Evolutionary conservation across 2,329 filamentous ascomycete genomes (phyloP).

Genomic region (Aspergillus glaucus): DNA sequence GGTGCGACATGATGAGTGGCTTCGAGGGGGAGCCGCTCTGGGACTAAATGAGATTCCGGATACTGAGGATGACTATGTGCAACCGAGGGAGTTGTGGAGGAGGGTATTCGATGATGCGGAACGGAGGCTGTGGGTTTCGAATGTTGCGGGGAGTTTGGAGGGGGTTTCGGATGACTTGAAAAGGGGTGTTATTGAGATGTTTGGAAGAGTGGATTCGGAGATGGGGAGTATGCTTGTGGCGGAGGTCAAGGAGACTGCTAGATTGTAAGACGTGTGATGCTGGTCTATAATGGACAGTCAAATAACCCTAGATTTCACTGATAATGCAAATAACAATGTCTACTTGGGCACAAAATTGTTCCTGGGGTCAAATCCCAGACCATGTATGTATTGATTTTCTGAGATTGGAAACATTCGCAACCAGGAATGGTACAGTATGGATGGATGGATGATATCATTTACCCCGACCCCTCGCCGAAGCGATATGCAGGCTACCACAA

Average conservation of each 20-base stretch:
- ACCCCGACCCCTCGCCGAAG: too few relatives aligned
- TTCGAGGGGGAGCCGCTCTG: conserved; percentile 14
- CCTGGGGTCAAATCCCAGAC: too few relatives aligned
- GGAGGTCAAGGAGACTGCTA: not conserved
- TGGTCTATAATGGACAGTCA: not conserved
- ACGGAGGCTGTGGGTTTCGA: conserved; percentile 12
- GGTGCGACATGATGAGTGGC: conserved; percentile 16
- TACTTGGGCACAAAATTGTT: too few relatives aligned
- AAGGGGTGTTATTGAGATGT: conserved; percentile 14
- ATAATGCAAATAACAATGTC: too few relatives aligned
- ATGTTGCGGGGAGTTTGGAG: conserved; percentile 19
- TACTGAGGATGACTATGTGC: conserved; percentile 25
- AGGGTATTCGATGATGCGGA: conserved; percentile 21
- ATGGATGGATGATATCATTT: too few relatives aligned
- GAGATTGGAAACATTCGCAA: too few relatives aligned
- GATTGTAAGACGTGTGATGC: not conserved
- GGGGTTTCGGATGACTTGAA: conserved; percentile 14
- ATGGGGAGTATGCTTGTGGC: conserved; percentile 13
- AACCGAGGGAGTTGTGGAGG: conserved; percentile 25
- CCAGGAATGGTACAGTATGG: too few relatives aligned
- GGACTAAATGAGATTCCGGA: conserved; percentile 19
- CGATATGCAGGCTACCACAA: too few relatives aligned
- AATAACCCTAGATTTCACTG: not conserved
- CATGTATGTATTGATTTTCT: too few relatives aligned
- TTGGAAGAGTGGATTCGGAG: conserved; percentile 14